Base-by-base conservation (phyloP, 1,139 yeast species). In the Suhomyces guaymorum region DNA sequence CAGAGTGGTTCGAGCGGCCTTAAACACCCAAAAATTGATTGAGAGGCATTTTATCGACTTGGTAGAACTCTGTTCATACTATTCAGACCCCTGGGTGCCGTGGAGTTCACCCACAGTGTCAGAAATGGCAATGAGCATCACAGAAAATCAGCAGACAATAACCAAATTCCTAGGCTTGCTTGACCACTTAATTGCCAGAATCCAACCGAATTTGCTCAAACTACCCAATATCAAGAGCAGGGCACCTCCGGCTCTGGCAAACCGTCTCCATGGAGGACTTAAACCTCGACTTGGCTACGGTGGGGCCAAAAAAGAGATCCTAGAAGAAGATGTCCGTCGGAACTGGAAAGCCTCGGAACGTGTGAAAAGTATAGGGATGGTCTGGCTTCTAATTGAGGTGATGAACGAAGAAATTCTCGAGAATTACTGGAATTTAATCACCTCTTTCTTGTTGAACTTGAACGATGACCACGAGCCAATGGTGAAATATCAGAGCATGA, bases 371-470 rank as follows among this genome's bases (percentile, higher is more conserved):
- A 32, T 64, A 7, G 51, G 70, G 1, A 49, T 53, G 49, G 58
- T 68, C 4, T 60, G 63, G 50, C 53, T 57, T 27, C 39, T 65
- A 15, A 47, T 73, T 1, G 39, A 44, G 2, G 26, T 41, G 6
- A 34, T 54, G 4, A 37, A 47, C 4, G 29, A 36, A 0, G 46
- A 41, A 5, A 48, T 49, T 2, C 42, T 46, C 12, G 41, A 51
- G 17, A 42, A 52, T 4, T 42, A 63, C 35, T 75, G 80, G 78
- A 58, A 73, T 18, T 39, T 73, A 5, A 42, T 76, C 1, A 58
- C 78, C 0, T 76, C 84, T 1, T 68, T 78, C 7, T 56, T 65
- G 4, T 52, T 80, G 15, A 75, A 75, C 39, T 52, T 76, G 8
- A 51, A 77, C 14, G 83, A 79, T 46, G 76, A 75, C 40, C 67